Conservation (phyloP, 768 basidiomycete genomes). For the Leccinum uliginosum region DNA sequence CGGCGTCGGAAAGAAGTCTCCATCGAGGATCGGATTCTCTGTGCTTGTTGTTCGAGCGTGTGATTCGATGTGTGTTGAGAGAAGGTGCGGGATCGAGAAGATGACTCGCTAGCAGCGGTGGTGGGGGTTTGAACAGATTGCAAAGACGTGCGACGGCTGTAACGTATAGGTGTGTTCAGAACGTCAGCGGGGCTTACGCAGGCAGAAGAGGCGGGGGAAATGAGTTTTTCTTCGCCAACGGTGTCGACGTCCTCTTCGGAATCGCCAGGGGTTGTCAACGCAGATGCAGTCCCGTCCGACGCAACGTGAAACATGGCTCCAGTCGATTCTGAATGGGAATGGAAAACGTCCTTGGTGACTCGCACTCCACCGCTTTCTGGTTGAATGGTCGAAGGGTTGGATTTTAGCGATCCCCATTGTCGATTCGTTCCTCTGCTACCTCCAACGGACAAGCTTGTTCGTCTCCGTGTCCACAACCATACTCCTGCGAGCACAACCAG, state of each 20-base stretch:
- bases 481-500: slow-evolving; percentile 31
- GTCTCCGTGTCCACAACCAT: slow-evolving; percentile 26
- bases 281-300: slow-evolving; percentile 13
- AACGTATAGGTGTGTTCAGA: slow-evolving; percentile 14
- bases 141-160: slow-evolving; percentile 17
- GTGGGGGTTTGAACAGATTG: slow-evolving; percentile 15
- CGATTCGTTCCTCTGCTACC: slow-evolving; percentile 27
- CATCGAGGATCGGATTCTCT: slow-evolving; percentile 32
- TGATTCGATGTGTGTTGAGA: slow-evolving; percentile 14
- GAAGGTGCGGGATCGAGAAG: slow-evolving; percentile 6
- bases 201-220: slow-evolving; percentile 12
- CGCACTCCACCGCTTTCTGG: background rate
- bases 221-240: slow-evolving; percentile 22
- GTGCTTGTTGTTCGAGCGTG: slow-evolving; percentile 28
- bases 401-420: slow-evolving; percentile 28
- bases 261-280: slow-evolving; percentile 12
- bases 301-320: slow-evolving; percentile 12
- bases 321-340: slow-evolving; percentile 22
- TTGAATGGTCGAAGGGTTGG: slow-evolving; percentile 15
- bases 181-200: slow-evolving; percentile 18
- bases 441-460: slow-evolving; percentile 12
- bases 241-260: slow-evolving; percentile 20
- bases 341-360: slow-evolving; percentile 8
- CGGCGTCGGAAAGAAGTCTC: slow-evolving; percentile 23
- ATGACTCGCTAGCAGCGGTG: background rate